Percentiles rank a stretch among this genome's conserved stretches.
Conservation (phyloP, 2,329 filamentous ascomycete genomes). For the Zymoseptoria ardabiliae region DNA sequence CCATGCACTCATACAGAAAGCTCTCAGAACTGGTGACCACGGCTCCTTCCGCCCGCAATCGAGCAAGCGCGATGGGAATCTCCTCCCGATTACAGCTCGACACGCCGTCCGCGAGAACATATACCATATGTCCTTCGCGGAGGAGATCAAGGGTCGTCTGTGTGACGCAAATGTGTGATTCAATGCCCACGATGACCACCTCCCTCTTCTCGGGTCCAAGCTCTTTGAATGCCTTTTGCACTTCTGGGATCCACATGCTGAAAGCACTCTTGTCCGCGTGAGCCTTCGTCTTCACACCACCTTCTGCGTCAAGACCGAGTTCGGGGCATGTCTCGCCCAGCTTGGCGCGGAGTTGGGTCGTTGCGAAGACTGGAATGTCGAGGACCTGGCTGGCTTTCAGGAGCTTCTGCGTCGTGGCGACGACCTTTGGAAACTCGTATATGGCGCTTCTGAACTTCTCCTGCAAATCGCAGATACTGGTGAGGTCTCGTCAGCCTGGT, state of each 20-base stretch:
- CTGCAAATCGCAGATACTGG: constrained; percentile 86
- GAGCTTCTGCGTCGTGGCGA: constrained; percentile 47
- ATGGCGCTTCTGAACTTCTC: constrained; percentile 84
- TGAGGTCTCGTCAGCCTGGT: constrained; percentile 6
- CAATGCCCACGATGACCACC: constrained; percentile 80
- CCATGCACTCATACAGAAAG: constrained; percentile 81
- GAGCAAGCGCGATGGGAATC: constrained; percentile 66
- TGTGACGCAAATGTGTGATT: constrained; percentile 88
- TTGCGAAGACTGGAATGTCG: constrained; percentile 71
- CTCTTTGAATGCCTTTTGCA: constrained; percentile 43
- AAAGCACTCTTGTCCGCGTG: constrained; percentile 83
- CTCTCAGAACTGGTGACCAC: constrained; percentile 82
- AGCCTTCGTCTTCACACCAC: constrained; percentile 46
- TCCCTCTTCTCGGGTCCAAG: constrained; percentile 43
- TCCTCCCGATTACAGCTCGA: constrained; percentile 80
- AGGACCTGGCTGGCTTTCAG: constrained; percentile 46
- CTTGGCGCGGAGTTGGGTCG: constrained; percentile 72
- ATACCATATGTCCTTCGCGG: constrained; percentile 68
- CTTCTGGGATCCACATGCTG: constrained; percentile 72
- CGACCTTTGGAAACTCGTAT: constrained; percentile 72
- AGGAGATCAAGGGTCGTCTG: constrained; percentile 84
- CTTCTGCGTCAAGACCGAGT: constrained; percentile 48
- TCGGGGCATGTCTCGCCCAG: constrained; percentile 75
- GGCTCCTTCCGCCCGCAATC: constrained; percentile 69
- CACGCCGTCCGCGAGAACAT: constrained; percentile 82